Percentiles rank a stretch among this genome's conserved stretches.
Evolutionary conservation across 768 basidiomycete genomes (phyloP).

Genomic region (Rhodocollybia butyracea): DNA sequence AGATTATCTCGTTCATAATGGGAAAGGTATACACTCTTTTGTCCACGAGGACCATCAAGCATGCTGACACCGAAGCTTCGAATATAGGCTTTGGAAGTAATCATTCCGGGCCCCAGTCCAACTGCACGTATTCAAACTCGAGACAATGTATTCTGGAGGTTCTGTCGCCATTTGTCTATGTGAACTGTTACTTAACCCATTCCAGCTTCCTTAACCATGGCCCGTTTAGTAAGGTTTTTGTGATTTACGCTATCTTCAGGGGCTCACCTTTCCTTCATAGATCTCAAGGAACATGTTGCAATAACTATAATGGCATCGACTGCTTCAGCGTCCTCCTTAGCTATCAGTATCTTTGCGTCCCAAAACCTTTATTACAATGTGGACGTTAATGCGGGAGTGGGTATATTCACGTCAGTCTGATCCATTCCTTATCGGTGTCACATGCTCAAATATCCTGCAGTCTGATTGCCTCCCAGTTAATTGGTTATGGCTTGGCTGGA

Average conservation of each 20-base stretch:
- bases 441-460: slow-evolving; percentile 16
- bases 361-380: slow-evolving; percentile 51
- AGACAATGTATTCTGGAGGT: slow-evolving; percentile 35
- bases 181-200: background rate
- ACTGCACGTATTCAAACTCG: slow-evolving; percentile 18
- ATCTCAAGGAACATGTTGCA: slow-evolving; percentile 47
- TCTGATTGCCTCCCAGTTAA: slow-evolving; percentile 32
- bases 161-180: background rate
- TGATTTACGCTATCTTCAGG: background rate
- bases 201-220: slow-evolving; percentile 45
- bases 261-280: slow-evolving; percentile 8
- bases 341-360: slow-evolving; percentile 52
- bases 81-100: slow-evolving; percentile 27
- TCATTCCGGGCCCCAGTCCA: slow-evolving; percentile 20
- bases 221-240: slow-evolving; percentile 44
- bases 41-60: background rate
- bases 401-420: slow-evolving; percentile 31
- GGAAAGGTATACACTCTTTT: slow-evolving; percentile 27
- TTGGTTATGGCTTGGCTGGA: slow-evolving; percentile 37
- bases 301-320: slow-evolving; percentile 56
- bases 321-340: slow-evolving; percentile 45
- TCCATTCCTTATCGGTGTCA: background rate
- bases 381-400: slow-evolving; percentile 34
- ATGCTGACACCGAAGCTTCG: background rate
- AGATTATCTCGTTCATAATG: slow-evolving; percentile 39